phyloP scores from a whole-genome alignment of 2,329 filamentous ascomycete species.

The Pezicula rhizophila region DNA sequence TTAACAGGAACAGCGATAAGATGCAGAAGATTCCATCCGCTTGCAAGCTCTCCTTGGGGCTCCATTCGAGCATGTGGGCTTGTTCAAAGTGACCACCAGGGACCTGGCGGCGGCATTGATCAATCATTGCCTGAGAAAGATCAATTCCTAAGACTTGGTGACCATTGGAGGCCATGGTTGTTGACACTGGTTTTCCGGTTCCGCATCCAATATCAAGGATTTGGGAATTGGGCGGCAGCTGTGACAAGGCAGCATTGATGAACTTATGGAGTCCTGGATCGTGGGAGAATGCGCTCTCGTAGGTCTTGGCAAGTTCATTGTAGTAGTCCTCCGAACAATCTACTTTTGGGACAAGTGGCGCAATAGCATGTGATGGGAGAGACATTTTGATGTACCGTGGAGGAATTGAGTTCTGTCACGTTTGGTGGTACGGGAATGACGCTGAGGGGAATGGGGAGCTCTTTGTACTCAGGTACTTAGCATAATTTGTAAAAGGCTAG shows the following conservation, averaged over 20 bases:
- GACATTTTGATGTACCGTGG: too few species aligned
- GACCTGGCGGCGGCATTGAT: background rate
- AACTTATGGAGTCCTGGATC: background rate
- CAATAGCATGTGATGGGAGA: too few species aligned
- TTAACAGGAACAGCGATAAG: too few species aligned
- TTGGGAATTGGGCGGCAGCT: conserved; percentile 1
- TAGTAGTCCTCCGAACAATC: background rate
- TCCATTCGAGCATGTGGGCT: too few species aligned
- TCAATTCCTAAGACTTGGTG: conserved; percentile 24
- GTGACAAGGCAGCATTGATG: background rate
- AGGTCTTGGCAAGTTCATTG: background rate
- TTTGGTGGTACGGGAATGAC: too few species aligned
- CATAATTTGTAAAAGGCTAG: too few species aligned
- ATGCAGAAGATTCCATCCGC: too few species aligned
- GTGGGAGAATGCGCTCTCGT: background rate
- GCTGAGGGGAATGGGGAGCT: too few species aligned
- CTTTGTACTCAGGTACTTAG: too few species aligned
- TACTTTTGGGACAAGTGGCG: background rate
- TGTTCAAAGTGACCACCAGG: too few species aligned
- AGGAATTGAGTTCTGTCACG: too few species aligned
- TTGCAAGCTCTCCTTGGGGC: too few species aligned
- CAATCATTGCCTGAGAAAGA: conserved; percentile 26
- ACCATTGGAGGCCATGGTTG: conserved; percentile 22
- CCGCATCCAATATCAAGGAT: conserved; percentile 28
- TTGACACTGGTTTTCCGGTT: conserved; percentile 25